Evolutionary conservation across 2,329 filamentous ascomycete genomes (phyloP).

Genomic region (Trichoderma atroviride): DNA sequence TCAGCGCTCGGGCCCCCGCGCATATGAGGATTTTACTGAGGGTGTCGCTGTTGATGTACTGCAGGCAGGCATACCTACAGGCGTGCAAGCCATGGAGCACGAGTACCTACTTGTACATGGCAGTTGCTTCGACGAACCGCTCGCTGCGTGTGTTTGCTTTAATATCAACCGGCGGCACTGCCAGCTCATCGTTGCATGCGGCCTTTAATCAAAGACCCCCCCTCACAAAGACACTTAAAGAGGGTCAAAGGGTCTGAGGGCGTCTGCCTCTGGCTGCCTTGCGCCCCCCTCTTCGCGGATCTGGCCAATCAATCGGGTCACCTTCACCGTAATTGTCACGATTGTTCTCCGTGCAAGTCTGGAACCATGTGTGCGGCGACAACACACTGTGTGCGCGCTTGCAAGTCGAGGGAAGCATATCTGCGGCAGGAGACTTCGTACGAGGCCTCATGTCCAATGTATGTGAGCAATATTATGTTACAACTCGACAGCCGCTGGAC

Average conservation of each 20-base stretch:
- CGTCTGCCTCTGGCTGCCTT: constrained; percentile 25
- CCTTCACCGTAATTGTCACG: constrained; percentile 26
- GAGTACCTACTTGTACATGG: constrained; percentile 7
- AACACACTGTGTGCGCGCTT: constrained; percentile 16
- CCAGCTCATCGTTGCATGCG: constrained; percentile 79
- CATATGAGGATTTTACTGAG: constrained; percentile 14
- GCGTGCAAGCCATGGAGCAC: constrained; percentile 16
- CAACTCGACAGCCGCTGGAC: constrained; percentile 16
- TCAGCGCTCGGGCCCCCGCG: constrained; percentile 13
- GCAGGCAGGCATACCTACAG: background rate
- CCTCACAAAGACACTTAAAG: constrained; percentile 13
- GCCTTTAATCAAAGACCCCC: constrained; percentile 42
- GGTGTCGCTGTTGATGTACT: constrained; percentile 12
- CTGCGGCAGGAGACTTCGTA: background rate
- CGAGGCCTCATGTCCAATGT: constrained; percentile 1
- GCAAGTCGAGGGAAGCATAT: constrained; percentile 13
- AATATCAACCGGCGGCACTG: constrained; percentile 59
- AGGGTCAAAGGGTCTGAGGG: constrained; percentile 26
- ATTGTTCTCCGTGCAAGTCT: constrained; percentile 23
- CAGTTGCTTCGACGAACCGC: constrained; percentile 17
- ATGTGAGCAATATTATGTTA: constrained; percentile 19
- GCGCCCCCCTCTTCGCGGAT: constrained; percentile 20
- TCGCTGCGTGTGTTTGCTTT: constrained; percentile 28
- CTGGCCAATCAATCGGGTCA: constrained; percentile 26
- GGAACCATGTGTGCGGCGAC: constrained; percentile 23